Evolutionary conservation across 2,329 filamentous ascomycete genomes (phyloP).

Genomic region (Phialophora tarda): DNA sequence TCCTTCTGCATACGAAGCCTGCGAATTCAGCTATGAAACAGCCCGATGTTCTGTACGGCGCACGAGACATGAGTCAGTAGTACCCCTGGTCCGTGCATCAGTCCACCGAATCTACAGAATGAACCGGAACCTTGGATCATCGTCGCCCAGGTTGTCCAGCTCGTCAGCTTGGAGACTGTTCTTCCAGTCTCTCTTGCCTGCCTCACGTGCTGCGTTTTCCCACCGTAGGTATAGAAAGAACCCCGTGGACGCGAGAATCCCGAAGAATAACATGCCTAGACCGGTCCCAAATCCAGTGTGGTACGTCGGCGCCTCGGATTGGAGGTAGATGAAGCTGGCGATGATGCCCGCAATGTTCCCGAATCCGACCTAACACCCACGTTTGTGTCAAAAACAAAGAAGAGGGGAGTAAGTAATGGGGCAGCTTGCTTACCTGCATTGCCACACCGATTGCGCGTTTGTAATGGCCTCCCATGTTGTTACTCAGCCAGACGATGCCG

Average conservation of each 20-base stretch:
- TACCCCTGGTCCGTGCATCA: too few species aligned
- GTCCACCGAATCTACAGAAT: not conserved
- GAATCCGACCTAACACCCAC: slow-evolving; percentile 32
- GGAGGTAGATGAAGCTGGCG: slow-evolving; percentile 49
- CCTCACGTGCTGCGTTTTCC: slow-evolving; percentile 43
- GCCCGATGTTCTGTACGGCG: too few species aligned
- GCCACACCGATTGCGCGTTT: slow-evolving; percentile 41
- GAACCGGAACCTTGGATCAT: slow-evolving; percentile 45
- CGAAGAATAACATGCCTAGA: slow-evolving; percentile 45
- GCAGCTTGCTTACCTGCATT: not conserved
- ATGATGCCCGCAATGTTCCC: slow-evolving; percentile 45
- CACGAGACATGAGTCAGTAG: too few species aligned
- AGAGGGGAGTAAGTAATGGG: slow-evolving; percentile 43
- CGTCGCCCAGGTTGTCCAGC: slow-evolving; percentile 44
- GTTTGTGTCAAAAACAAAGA: not conserved
- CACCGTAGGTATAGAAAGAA: slow-evolving; percentile 43
- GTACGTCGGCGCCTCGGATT: slow-evolving; percentile 45
- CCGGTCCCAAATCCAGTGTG: slow-evolving; percentile 47
- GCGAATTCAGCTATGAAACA: too few species aligned
- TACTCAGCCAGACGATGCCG: slow-evolving; percentile 39
- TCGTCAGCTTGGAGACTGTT: slow-evolving; percentile 37
- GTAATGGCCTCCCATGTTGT: slow-evolving; percentile 42
- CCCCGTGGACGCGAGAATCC: slow-evolving; percentile 41
- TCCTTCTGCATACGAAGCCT: too few species aligned
- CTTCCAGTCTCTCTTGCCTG: slow-evolving; percentile 40